These are phyloP conservation scores for Lathyrus oleraceus DNA, from an alignment of 306 rosid species.

Conservation along the genomic window DNA sequence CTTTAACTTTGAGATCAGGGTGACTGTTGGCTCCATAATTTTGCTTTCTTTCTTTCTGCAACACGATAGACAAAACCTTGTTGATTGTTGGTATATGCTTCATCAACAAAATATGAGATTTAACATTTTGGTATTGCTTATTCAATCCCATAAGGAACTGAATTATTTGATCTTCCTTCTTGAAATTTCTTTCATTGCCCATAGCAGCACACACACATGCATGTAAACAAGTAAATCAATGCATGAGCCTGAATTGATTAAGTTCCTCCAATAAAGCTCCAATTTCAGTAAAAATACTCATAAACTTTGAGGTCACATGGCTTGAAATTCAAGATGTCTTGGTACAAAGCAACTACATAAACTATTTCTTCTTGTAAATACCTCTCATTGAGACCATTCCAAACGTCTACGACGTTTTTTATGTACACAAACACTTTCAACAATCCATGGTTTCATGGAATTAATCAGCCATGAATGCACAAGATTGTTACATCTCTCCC, in stretches of 20 bases:
- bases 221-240: neutral
- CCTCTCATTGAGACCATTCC: no score
- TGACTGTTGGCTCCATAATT: no score
- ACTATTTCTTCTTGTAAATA: no score
- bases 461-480: no score
- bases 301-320: neutral
- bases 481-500: no score
- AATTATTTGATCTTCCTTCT: neutral
- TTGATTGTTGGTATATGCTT: neutral
- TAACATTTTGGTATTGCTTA: neutral
- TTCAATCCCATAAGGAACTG: neutral
- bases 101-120: neutral
- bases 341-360: no score
- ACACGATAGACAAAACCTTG: neutral
- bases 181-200: neutral
- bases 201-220: no score
- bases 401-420: no score
- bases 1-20: neutral
- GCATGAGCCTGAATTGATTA: neutral
- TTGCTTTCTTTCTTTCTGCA: neutral
- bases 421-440: no score
- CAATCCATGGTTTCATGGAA: no score
- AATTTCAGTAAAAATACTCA: neutral
- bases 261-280: neutral
- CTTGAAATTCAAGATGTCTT: neutral